Evolutionary conservation across 805 yeast species (phyloP).

Genomic region (Teunomyces panamensis): DNA sequence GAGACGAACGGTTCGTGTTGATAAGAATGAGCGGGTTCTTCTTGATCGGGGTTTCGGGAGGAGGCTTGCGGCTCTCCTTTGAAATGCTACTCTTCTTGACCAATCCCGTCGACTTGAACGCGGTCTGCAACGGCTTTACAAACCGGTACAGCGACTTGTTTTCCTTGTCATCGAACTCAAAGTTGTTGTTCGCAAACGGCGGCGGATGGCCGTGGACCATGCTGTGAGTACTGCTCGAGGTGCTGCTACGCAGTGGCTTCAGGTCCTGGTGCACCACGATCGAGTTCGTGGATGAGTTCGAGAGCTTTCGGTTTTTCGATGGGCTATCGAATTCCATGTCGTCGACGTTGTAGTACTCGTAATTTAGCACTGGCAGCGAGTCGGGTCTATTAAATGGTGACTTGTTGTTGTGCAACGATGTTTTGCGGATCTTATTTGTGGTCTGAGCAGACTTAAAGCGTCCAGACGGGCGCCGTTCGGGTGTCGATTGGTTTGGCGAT

Average conservation of each 20-base stretch:
- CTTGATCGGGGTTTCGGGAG: slow-evolving; percentile 46
- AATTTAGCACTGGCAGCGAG: slow-evolving; percentile 10
- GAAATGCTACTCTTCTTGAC: slow-evolving; percentile 45
- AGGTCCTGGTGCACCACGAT: slow-evolving; percentile 25
- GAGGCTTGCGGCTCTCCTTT: slow-evolving; percentile 24
- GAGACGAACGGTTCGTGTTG: slow-evolving; percentile 19
- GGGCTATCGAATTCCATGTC: slow-evolving; percentile 30
- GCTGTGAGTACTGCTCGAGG: slow-evolving; percentile 3
- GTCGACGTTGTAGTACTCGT: slow-evolving; percentile 26
- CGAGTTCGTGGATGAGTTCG: slow-evolving; percentile 17
- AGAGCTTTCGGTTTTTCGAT: slow-evolving; percentile 25
- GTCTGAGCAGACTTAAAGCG: slow-evolving; percentile 2
- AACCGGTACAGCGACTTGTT: slow-evolving; percentile 50
- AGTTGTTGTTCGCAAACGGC: not conserved
- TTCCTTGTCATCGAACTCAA: slow-evolving; percentile 32
- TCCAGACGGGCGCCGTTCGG: slow-evolving; percentile 8
- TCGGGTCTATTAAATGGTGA: slow-evolving; percentile 12
- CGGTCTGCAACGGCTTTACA: slow-evolving; percentile 83
- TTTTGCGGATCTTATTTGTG: slow-evolving; percentile 12
- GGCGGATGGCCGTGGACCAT: slow-evolving; percentile 2
- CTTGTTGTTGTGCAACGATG: slow-evolving; percentile 10
- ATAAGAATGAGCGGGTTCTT: slow-evolving; percentile 38
- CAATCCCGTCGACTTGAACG: slow-evolving; percentile 73
- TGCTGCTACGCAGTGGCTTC: slow-evolving; percentile 2
- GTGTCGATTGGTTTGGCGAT: slow-evolving; percentile 26